A percentile compares a stretch with the other conserved stretches of the same genome.
These are phyloP conservation scores for Porodaedalea pini DNA, from an alignment of 1,284 basidiomycete species.

Conservation along the genomic window DNA sequence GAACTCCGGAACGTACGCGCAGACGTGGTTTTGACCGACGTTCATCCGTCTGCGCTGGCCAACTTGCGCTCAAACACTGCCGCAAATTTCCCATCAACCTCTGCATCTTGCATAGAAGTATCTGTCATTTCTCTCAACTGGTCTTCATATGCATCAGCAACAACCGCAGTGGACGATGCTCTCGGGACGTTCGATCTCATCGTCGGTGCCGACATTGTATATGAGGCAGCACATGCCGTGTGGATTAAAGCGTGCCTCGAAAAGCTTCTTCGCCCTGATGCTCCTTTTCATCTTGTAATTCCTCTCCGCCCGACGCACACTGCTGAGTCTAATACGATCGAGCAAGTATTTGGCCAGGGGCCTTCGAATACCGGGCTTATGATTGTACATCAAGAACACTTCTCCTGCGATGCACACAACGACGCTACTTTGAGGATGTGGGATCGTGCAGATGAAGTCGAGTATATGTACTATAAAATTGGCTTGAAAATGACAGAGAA, in stretches of 20 bases:
- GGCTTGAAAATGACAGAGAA: slow-evolving; percentile 59
- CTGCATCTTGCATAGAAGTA: slow-evolving; percentile 26
- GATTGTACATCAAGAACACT: slow-evolving; percentile 48
- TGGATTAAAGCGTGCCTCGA: slow-evolving; percentile 64
- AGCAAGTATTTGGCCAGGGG: slow-evolving; percentile 38
- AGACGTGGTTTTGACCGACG: slow-evolving; percentile 74
- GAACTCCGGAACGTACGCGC: slow-evolving; percentile 26
- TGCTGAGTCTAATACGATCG: slow-evolving; percentile 55
- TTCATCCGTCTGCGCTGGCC: slow-evolving; percentile 67
- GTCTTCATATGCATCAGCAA: slow-evolving; percentile 45
- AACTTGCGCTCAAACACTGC: slow-evolving; percentile 71
- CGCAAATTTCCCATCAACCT: slow-evolving; percentile 47
- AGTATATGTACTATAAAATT: slow-evolving; percentile 65
- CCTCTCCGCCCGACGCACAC: slow-evolving; percentile 66
- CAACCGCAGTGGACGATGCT: slow-evolving; percentile 24
- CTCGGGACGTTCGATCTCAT: slow-evolving; percentile 59
- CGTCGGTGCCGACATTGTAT: slow-evolving; percentile 74
- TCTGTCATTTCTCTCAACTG: slow-evolving; percentile 57
- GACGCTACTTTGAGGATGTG: not conserved
- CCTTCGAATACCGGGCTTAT: slow-evolving; percentile 30
- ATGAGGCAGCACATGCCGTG: slow-evolving; percentile 62
- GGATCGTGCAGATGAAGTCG: slow-evolving; percentile 45
- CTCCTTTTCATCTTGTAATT: slow-evolving; percentile 68
- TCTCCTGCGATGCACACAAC: slow-evolving; percentile 47
- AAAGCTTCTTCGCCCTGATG: slow-evolving; percentile 40